Evolutionary conservation across 1,284 basidiomycete species (phyloP).

Genomic region (Entoloma clypeatum): DNA sequence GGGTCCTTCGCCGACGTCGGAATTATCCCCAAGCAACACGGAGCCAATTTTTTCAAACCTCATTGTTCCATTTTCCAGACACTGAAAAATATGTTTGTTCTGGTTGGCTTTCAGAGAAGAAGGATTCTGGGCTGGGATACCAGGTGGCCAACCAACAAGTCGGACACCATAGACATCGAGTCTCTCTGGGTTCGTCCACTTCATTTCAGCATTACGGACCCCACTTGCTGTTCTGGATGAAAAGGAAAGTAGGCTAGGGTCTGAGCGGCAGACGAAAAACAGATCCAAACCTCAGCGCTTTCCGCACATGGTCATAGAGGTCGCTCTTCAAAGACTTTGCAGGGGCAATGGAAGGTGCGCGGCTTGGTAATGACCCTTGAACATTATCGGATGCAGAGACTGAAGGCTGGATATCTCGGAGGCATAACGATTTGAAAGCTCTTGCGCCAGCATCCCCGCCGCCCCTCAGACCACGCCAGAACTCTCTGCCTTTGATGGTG

Average conservation of each 20-base stretch:
- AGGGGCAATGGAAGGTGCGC: constrained; percentile 19
- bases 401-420: constrained; percentile 23
- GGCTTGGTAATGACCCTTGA: constrained; percentile 8
- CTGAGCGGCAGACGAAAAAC: constrained; percentile 1
- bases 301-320: constrained; percentile 50
- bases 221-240: constrained; percentile 46
- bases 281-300: constrained; percentile 43
- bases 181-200: constrained; percentile 62
- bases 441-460: constrained; percentile 55
- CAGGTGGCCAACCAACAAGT: constrained; percentile 57
- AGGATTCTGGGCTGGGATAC: constrained; percentile 55
- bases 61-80: constrained; percentile 43
- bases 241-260: constrained; percentile 6
- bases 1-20: constrained; percentile 6
- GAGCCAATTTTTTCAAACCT: constrained; percentile 38
- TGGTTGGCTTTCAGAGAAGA: constrained; percentile 50
- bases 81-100: constrained; percentile 49
- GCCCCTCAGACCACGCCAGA: constrained; percentile 55
- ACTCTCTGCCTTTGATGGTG: constrained; percentile 53
- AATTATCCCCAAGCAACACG: constrained; percentile 5
- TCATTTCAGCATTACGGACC: constrained; percentile 64
- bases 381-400: constrained; percentile 5
- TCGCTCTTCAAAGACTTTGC: constrained; percentile 46
- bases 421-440: constrained; percentile 48
- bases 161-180: constrained; percentile 54